Evolutionary conservation across 1,284 basidiomycete genomes (phyloP), one percentile per base, ranked within the genome.

Genomic region (Cryptococcus deneoformans): DNA sequence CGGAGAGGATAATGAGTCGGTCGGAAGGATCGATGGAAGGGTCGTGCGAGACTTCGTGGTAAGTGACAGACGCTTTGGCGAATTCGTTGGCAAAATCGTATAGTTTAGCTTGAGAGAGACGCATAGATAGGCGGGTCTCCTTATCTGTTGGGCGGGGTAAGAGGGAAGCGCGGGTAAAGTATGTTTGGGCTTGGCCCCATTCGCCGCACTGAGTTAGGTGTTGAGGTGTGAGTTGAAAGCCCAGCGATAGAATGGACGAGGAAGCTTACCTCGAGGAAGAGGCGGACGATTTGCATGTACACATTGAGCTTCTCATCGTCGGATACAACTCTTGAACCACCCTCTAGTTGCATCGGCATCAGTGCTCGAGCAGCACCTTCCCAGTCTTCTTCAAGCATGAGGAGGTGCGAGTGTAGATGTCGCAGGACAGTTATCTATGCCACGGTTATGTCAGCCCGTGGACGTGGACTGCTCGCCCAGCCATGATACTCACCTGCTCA

Each of bases 371-470:
- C 96, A 12, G 96, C 92, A 50, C 87, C 89, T 58, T 85, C 86
- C 89, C 92, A 99, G 71, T 92, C 91, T 73, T 98, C 92, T 57
- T 93, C 90, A 3, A 81, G 75, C 74, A 96, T 92, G n/a, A 95
- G 81, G 20, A 96, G 79, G 72, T 91, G 86, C 2, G 94, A 90
- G 37, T 96, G 85, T 69, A 93, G 87, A 67, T 91, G 89, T 51
- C 92, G 83, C 57, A 98, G 77, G 5, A 84, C 82, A 58, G 91
- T 92, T 6, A 89, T 86, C 92, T 96, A 72, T 34, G 29, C 34
- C 46, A 10, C 6, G 24, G 29, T 4, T 29, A 29, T 4, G 29
- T 50, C 45, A 51, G 53, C 44, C 29, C 43, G 34, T 38, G 34
- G 16, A 40, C 38, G 40, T 39, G 40, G 7, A 39, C 39, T 40